Percentiles rank a stretch among this genome's conserved stretches.
Evolutionary conservation across 441 rosid genomes (phyloP).

Genomic region (Bocquillonia castaneifolia): DNA sequence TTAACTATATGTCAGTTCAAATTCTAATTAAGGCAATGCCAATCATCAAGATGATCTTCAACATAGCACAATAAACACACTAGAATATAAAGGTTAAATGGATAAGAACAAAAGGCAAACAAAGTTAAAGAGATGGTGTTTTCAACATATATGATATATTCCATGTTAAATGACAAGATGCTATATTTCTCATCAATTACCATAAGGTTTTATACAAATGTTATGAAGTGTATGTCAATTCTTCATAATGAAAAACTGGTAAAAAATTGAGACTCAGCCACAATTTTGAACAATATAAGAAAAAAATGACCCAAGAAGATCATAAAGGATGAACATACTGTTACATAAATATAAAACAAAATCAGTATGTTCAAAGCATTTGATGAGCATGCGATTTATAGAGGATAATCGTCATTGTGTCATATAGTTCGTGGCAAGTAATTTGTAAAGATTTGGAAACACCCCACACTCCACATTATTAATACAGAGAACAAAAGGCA

Average conservation of each 20-base stretch:
- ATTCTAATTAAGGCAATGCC: neutral
- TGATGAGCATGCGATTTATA: neutral
- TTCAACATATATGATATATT: neutral
- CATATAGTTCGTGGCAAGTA: neutral
- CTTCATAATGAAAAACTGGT: neutral
- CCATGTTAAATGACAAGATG: neutral
- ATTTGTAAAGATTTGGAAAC: neutral
- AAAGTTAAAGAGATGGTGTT: neutral
- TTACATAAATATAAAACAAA: neutral
- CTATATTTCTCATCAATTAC: neutral
- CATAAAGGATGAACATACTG: neutral
- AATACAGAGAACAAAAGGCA: neutral
- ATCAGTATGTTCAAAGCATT: neutral
- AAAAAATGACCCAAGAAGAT: neutral
- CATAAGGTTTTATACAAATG: neutral
- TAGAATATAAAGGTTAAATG: neutral
- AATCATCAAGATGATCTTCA: neutral
- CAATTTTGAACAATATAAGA: neutral
- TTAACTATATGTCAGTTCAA: neutral
- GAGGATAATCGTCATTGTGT: neutral
- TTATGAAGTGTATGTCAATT: neutral
- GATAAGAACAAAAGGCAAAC: neutral
- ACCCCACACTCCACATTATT: neutral
- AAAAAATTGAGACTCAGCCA: neutral
- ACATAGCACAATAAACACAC: neutral